A percentile compares a stretch with the other conserved stretches of the same genome.
Conservation (phyloP, 2,329 filamentous ascomycete species). For the Colletotrichum incanum region DNA sequence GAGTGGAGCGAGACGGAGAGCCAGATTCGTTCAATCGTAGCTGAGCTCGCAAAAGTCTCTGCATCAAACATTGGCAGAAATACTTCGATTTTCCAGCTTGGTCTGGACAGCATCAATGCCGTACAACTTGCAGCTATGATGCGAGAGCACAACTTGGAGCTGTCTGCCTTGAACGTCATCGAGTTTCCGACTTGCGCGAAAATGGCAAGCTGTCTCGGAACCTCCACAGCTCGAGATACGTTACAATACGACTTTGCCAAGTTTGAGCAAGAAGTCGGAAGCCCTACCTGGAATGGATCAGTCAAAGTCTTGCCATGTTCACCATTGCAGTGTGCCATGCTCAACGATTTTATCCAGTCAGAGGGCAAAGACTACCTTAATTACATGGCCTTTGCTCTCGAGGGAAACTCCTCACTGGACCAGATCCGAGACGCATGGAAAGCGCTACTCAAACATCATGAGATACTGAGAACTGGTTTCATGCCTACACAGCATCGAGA, state of each 20-base stretch:
- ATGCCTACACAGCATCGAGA: constrained; percentile 71
- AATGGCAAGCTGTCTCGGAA: constrained; percentile 50
- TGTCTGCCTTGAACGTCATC: constrained; percentile 83
- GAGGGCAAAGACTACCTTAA: constrained; percentile 83
- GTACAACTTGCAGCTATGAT: constrained; percentile 82
- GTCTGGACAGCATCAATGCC: constrained; percentile 91
- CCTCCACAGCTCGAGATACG: neutral
- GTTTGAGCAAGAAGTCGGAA: constrained; percentile 55
- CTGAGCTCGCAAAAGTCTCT: constrained; percentile 22
- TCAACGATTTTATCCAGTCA: constrained; percentile 81
- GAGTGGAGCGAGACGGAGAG: constrained; percentile 45
- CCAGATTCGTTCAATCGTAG: constrained; percentile 27
- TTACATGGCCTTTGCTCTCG: constrained; percentile 71
- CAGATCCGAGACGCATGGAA: constrained; percentile 73
- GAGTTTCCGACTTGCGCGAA: constrained; percentile 68
- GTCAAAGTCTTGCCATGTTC: constrained; percentile 83
- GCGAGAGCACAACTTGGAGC: constrained; percentile 68
- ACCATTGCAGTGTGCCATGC: constrained; percentile 83
- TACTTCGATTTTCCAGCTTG: constrained; percentile 89
- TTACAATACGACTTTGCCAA: constrained; percentile 56
- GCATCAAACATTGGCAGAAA: constrained; percentile 63
- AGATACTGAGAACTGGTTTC: constrained; percentile 86
- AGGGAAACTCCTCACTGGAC: constrained; percentile 54
- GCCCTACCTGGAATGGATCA: constrained; percentile 53
- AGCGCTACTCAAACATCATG: constrained; percentile 67